Evolutionary conservation across 2,329 filamentous ascomycete genomes (phyloP), one percentile per base, ranked within the genome.

Genomic region (Cordyceps farinosa): DNA sequence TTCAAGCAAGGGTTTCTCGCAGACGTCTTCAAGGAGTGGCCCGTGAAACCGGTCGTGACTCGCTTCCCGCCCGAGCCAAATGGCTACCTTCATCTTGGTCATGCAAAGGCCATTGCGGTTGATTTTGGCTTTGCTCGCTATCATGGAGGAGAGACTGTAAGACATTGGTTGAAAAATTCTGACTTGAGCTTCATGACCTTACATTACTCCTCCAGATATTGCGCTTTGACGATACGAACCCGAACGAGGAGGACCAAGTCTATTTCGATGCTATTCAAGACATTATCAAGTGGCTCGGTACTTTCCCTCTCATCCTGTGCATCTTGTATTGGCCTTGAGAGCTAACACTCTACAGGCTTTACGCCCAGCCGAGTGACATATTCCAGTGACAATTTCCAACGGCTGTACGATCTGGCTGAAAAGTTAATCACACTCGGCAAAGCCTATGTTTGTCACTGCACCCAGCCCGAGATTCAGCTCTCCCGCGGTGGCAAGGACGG

Each of bases 81-180:
- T 75, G 95, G 94, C 61, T 97, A 90, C 74, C 84, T 97, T 10
- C 93, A 97, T 73, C 90, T 98, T 69, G 94, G 94, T 27, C 95
- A 98, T 74, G 90, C 90, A 67, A 98, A 98, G 79, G 94, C 95
- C 29, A 97, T 98, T 74, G 90, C 92, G 0, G 87, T 98, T 75
- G 97, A 98, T 78, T 98, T 98, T 77, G 94, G 94, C 7, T 98
- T 97, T 74, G 94, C 95, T 15, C 87, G 85, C 71, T 87, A 88
- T 72, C 90, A 96, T 73, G 90, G 89, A 38, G 36, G 36, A 38
- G 36, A 38, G 11, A 38, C 36, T 9, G 7, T 38, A 38, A 38
- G 9, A 10, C 36, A 10, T 10, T 11, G 9, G 3, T 10, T 10
- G 11, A 38, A 10, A 38, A 3, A 10, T 10, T 10, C 9, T 7